These are phyloP conservation scores for Rhynchospora breviuscula DNA, from an alignment of 176 grass and related monocot species.

Conservation along the genomic window DNA sequence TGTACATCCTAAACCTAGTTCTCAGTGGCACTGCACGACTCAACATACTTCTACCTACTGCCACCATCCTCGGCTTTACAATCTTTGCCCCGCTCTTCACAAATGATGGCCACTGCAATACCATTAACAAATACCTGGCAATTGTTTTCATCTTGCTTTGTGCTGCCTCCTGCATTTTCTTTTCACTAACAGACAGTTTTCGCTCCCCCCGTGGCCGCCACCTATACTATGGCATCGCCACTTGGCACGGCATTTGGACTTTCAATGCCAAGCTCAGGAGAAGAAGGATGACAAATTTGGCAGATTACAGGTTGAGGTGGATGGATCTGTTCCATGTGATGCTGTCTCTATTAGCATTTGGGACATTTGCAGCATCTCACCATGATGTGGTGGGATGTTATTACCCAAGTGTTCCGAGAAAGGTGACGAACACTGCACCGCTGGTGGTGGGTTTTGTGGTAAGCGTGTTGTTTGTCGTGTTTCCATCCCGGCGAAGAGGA, in stretches of 20 bases:
- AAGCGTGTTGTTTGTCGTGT: slow-evolving; percentile 71
- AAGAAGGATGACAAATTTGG: slow-evolving; percentile 33
- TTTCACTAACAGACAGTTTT: slow-evolving; percentile 92
- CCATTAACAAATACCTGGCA: slow-evolving; percentile 37
- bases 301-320: slow-evolving; percentile 53
- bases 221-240: slow-evolving; percentile 64
- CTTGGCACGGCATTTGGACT: slow-evolving; percentile 40
- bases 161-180: slow-evolving; percentile 79
- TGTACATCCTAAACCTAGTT: slow-evolving; percentile 63
- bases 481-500: slow-evolving; percentile 72
- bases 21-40: slow-evolving; percentile 72
- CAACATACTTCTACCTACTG: slow-evolving; percentile 85
- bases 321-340: slow-evolving; percentile 62
- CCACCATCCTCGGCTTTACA: slow-evolving; percentile 84
- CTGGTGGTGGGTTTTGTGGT: slow-evolving; percentile 72
- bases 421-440: slow-evolving; percentile 61
- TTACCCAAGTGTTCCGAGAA: slow-evolving; percentile 52
- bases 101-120: slow-evolving; percentile 52
- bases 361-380: slow-evolving; percentile 67
- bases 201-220: slow-evolving; percentile 46
- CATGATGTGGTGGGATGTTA: slow-evolving; percentile 71
- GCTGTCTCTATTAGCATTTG: slow-evolving; percentile 65
- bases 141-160: slow-evolving; percentile 48
- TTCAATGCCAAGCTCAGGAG: slow-evolving; percentile 39
- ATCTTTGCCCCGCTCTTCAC: slow-evolving; percentile 86